A percentile compares a stretch with the other conserved stretches of the same genome.
Evolutionary conservation across 2,329 filamentous ascomycete species (phyloP).

Genomic region (Tolypocladium pustulatum): DNA sequence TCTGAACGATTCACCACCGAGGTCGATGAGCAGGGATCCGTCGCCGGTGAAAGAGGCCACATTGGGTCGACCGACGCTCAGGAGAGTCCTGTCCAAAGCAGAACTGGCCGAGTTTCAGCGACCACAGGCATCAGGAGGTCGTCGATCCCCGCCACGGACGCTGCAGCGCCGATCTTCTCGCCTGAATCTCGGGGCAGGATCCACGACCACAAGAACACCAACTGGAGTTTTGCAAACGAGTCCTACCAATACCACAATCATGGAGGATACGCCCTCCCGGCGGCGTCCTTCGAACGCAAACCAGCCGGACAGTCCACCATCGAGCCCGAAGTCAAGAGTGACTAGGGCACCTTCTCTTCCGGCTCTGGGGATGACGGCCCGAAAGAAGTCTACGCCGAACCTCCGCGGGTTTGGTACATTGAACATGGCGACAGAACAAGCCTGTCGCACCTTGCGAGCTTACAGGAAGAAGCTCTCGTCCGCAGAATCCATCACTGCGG

Average conservation of each 20-base stretch:
- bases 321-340: constrained; percentile 36
- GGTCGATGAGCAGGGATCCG: constrained; percentile 36
- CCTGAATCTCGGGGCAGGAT: constrained; percentile 28
- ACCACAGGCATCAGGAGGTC: constrained; percentile 33
- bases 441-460: constrained; percentile 49
- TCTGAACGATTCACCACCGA: constrained; percentile 31
- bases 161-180: constrained; percentile 45
- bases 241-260: constrained; percentile 25
- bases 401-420: constrained; percentile 43
- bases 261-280: constrained; percentile 37
- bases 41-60: constrained; percentile 43
- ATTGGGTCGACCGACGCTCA: constrained; percentile 59
- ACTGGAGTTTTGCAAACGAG: constrained; percentile 27
- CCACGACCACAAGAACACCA: constrained; percentile 27
- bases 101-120: constrained; percentile 74
- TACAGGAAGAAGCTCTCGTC: constrained; percentile 54
- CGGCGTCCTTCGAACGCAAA: constrained; percentile 34
- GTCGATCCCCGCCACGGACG: constrained; percentile 44
- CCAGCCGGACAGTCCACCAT: constrained; percentile 35
- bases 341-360: constrained; percentile 45
- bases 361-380: constrained; percentile 30
- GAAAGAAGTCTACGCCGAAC: constrained; percentile 38
- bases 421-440: constrained; percentile 54
- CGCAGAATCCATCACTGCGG: constrained; percentile 44
- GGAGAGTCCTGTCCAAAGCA: constrained; percentile 76